Evolutionary conservation across 2,329 filamentous ascomycete genomes (phyloP), one percentile per base, ranked within the genome.

Genomic region (Fusarium sp.): DNA sequence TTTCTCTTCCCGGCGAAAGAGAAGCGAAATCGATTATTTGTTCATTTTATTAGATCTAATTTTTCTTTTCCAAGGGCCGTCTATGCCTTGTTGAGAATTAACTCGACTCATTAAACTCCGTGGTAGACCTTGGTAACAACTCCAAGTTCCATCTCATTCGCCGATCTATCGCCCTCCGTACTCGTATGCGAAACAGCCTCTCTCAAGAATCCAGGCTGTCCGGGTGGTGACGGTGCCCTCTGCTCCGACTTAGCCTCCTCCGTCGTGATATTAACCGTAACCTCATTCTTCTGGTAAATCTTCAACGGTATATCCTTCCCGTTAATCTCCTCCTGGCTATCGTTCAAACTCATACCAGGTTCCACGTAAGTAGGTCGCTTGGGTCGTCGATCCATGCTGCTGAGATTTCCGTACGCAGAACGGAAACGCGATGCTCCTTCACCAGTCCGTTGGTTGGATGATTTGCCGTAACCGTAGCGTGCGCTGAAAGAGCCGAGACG

Each of bases 281-380:
- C 72, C 32, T 82, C 80, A 45, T 79, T 79, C 16, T 77, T 77
- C 64, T 78, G 79, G 41, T 80, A 81, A 18, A 81, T 81, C 66
- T 78, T 78, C 8, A 82, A 63, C 0, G 79, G 78, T 4, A 80
- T 76, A 41, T 72, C 75, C 4, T 59, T 72, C 16, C 73, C 66
- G n/a, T 78, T 80, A 55, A 81, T 79, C 23, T 79, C 72, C 49
- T 82, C 81, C 25, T 81, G 79, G 55, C 80, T 82, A 3, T 77
- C 75, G 0, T 78, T 75, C 4, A 69, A 64, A 9, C 72, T 73
- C 51, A 77, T 56, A 2, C 72, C 72, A 0, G 68, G 71, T 11
- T 71, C 69, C 5, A 68, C 57, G 5, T 49, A 55, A 0, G 74
- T 60, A 0, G 63, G 51, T 14, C 30, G 30, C 0, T 57, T 72